Evolutionary conservation across 129 eudicot genomes (phyloP), one percentile per base, ranked within the genome.

Genomic region (Chrysanthemum lavandulifolium): DNA sequence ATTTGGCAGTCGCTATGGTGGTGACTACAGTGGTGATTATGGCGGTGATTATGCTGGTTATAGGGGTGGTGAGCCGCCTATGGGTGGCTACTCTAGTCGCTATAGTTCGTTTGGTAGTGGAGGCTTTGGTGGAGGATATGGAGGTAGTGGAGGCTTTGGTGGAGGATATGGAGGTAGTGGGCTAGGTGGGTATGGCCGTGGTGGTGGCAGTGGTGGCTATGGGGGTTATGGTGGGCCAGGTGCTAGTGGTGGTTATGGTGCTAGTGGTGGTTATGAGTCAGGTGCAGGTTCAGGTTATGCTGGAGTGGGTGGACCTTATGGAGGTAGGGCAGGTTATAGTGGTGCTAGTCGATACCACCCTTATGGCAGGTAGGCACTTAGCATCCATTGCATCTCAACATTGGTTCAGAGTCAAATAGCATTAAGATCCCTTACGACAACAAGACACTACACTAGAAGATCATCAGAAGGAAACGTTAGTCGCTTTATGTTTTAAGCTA

Each of bases 281-380:
- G 75, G 79, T 77, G 88, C 91, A 10, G 58, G 83, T 56, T 84
- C 92, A 65, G 84, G 87, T 58, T 92, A 84, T 80, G 69, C 52
- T 65, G 69, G 53, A 36, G 29, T 4, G 0, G 69, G 69, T 6
- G 69, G 69, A 1, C 69, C 69, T 54, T 84, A 79, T 76, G 86
- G 79, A 63, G 71, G 81, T 53, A 82, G 83, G 77, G 85, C 89
- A 6, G 75, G 85, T 77, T 84, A 85, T 23, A 82, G 71, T 67
- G 71, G 71, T 68, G 67, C 63, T 79, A 83, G 91, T 78, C 97
- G 97, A 56, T 92, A 84, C 78, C 97, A 92, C 81, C 97, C 97
- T 45, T 92, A 92, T 66, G 82, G 87, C 82, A 88, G 98, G 82
- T 89, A 92, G 98, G 80, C 79, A 40, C 47, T 40, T 40, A 40